These are phyloP conservation scores for Acrocalymma vagum DNA, from an alignment of 2,329 filamentous ascomycete genomes.

Conservation along the genomic window DNA sequence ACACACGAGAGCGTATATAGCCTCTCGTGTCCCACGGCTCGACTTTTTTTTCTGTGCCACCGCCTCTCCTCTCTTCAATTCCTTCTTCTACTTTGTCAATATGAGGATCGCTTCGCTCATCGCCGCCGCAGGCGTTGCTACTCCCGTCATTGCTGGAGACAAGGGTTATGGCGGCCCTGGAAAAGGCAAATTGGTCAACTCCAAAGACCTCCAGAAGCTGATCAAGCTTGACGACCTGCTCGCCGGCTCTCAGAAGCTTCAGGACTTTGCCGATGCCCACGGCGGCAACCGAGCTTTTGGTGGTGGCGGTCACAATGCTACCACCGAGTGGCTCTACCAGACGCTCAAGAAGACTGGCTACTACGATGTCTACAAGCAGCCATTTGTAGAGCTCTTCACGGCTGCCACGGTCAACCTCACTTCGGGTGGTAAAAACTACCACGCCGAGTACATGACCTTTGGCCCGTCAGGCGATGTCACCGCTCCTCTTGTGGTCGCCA, in stretches of 20 bases:
- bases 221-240: constrained; percentile 42
- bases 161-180: constrained; percentile 10
- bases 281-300: constrained; percentile 47
- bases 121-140: constrained; percentile 27
- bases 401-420: constrained; percentile 36
- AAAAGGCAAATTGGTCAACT: constrained; percentile 25
- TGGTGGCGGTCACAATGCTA: constrained; percentile 43
- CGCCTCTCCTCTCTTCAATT: constrained; percentile 16
- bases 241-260: constrained; percentile 41
- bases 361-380: constrained; percentile 45
- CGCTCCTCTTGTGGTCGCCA: constrained; percentile 67
- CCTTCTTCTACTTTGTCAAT: constrained; percentile 15
- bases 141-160: constrained; percentile 20
- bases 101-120: constrained; percentile 41
- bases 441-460: constrained; percentile 52
- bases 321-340: constrained; percentile 42
- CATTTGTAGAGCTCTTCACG: constrained; percentile 45
- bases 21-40: constrained; percentile 1
- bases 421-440: constrained; percentile 31
- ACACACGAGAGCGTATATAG: constrained; percentile 30
- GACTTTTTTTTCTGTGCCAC: constrained; percentile 6
- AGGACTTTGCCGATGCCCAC: constrained; percentile 40
- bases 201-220: constrained; percentile 32
- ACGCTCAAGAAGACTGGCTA: constrained; percentile 38
- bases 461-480: constrained; percentile 71